Percentiles rank a stretch among this genome's conserved stretches.
These are phyloP conservation scores for Metschnikowia proteae DNA, from an alignment of 805 yeast species.

Conservation along the genomic window DNA sequence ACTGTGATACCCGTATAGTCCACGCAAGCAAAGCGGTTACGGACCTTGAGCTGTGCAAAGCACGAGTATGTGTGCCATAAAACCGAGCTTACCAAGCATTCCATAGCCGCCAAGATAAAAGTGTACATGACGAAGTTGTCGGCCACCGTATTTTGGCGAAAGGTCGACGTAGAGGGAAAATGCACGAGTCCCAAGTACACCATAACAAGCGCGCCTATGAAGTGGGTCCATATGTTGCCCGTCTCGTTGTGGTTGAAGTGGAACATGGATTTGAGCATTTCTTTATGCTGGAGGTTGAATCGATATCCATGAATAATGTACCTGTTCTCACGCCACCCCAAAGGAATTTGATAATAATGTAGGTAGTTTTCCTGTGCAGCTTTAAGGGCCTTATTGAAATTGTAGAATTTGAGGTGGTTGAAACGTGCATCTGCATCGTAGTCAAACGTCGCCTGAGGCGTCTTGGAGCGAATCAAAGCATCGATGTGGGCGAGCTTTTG, in stretches of 20 bases:
- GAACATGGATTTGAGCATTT: conserved; percentile 59
- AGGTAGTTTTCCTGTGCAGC: conserved; percentile 32
- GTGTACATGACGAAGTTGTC: conserved; percentile 53
- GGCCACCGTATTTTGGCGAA: conserved; percentile 36
- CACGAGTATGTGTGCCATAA: conserved; percentile 91
- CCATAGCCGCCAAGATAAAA: conserved; percentile 68
- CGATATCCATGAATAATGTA: conserved; percentile 82
- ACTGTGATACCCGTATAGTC: conserved; percentile 94
- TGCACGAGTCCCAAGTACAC: conserved; percentile 53
- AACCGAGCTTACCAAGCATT: conserved; percentile 74
- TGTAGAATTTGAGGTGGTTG: conserved; percentile 32
- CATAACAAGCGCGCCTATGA: conserved; percentile 62
- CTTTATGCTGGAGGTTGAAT: conserved; percentile 60
- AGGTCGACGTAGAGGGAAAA: conserved; percentile 60
- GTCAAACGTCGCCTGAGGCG: conserved; percentile 28
- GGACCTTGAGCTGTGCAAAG: conserved; percentile 56
- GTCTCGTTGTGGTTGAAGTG: conserved; percentile 76
- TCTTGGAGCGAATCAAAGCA: conserved; percentile 31
- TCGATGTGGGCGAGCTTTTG: conserved; percentile 39
- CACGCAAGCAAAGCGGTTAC: conserved; percentile 83
- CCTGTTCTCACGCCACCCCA: conserved; percentile 90
- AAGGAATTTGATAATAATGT: conserved; percentile 84
- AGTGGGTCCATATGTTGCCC: conserved; percentile 90
- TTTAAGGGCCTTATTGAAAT: conserved; percentile 37
- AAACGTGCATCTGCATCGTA: conserved; percentile 29